Evolutionary conservation across 2,329 filamentous ascomycete genomes (phyloP), one percentile per base, ranked within the genome.

Genomic region (Alternaria atra): DNA sequence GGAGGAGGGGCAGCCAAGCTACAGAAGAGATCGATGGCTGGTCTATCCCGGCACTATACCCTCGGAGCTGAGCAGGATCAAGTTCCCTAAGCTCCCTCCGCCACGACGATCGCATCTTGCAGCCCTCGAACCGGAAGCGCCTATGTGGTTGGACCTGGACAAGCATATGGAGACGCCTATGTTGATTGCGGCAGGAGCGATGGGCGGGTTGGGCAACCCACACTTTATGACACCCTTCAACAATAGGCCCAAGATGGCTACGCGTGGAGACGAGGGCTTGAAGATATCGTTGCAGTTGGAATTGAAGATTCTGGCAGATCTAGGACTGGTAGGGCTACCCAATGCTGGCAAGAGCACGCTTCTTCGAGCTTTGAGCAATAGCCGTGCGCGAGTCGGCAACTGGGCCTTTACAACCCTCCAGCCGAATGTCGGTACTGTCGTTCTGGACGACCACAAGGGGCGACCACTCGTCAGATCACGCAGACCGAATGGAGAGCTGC

Each of bases 331-430:
- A 15, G 95, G 95, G 1, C 86, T 98, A 15, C 95, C 95, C 1
- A 99, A 99, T 77, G 95, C 94, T 5, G 95, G 95, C 8, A 99
- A 99, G 80, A 96, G 92, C 75, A 98, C 95, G 0, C 85, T 99
- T 1, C 85, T 98, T 15, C 89, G 95, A 17, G 90, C 94, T 3
- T 82, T 99, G 70, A 97, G 90, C 71, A 94, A 94, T 77, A 96
- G 92, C 76, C 90, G 93, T 61, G 92, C 95, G 2, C 88, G 95
- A 39, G 89, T 99, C 5, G 95, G 95, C 40, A 90, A 91, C 76
- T 99, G 95, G 95, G 94, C 93, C 9, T 99, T 99, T 77, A 99
- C 95, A 3, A 99, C 95, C 0, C 84, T 99, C 8, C 90, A 94
- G 69, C 95, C 95, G 3, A 97, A 97, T 69, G 96, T 99, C 55